phyloP scores from a whole-genome alignment of 371 early-diverging fungal species.

The Mortierella polycephala region DNA sequence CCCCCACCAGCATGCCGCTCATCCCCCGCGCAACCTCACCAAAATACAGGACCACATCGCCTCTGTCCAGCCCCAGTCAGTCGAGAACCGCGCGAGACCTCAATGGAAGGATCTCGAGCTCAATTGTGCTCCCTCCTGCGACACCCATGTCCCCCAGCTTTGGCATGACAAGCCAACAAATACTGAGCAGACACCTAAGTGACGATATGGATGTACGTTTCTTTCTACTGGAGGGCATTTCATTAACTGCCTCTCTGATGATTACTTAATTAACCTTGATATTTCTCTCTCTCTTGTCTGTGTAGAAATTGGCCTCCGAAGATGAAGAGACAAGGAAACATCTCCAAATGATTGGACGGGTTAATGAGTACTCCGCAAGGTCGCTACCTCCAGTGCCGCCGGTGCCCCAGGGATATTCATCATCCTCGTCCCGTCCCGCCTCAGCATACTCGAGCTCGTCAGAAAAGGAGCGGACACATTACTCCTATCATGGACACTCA shows the following conservation, averaged over 20 bases:
- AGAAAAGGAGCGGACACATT: slow-evolving; percentile 19
- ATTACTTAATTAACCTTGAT: not conserved
- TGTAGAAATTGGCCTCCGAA: slow-evolving; percentile 28
- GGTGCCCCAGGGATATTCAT: slow-evolving; percentile 3
- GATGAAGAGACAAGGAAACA: slow-evolving; percentile 38
- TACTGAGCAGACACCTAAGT: slow-evolving; percentile 17
- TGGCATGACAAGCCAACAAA: slow-evolving; percentile 37
- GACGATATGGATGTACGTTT: slow-evolving; percentile 38
- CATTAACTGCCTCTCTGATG: slow-evolving; percentile 1
- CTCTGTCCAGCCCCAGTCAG: slow-evolving; percentile 17
- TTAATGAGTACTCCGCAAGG: slow-evolving; percentile 25
- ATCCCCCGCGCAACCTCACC: slow-evolving; percentile 5
- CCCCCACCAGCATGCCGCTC: slow-evolving; percentile 15
- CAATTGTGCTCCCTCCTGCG: slow-evolving; percentile 42
- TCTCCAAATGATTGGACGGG: slow-evolving; percentile 36
- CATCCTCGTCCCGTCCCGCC: slow-evolving; percentile 21
- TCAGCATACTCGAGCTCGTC: slow-evolving; percentile 37
- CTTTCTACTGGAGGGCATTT: slow-evolving; percentile 1
- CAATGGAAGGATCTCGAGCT: slow-evolving; percentile 34
- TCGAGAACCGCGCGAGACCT: slow-evolving; percentile 14
- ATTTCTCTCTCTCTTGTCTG: not conserved
- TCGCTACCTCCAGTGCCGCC: slow-evolving; percentile 47
- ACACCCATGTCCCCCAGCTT: slow-evolving; percentile 31
- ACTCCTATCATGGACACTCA: not conserved
- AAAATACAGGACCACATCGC: slow-evolving; percentile 16